Evolutionary conservation across 441 rosid genomes (phyloP), one percentile per base, ranked within the genome.

Genomic region (Capsella rubella): DNA sequence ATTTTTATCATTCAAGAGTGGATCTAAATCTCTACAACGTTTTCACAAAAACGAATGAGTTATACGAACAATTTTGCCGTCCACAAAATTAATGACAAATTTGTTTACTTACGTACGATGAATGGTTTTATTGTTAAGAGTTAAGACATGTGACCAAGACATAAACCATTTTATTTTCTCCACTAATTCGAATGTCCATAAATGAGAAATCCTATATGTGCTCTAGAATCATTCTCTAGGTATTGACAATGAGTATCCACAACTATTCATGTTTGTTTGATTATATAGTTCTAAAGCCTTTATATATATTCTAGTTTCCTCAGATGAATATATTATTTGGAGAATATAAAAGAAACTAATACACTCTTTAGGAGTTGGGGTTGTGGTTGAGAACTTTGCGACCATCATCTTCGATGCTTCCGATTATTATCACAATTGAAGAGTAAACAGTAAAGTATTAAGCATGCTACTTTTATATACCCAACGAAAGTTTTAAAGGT

Each of bases 401-500:
- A 11, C 39, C 40, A 35, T 49, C 8, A 49, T 27, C 58, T 35
- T 49, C 60, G 42, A 60, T 49, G 27, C 67, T 59, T 70, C 66
- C 8, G 74, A 34, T 58, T 14, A 40, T 25, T 28, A 49, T 59
- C 74, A 37, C 14, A 35, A 6, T 28, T 21, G 25, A 28, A 50
- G 13, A 57, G 8, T 34, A 8, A 69, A 56, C 15, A 57, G 8
- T 34, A 8, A 69, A 56, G 27, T 32, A 16, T 5, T 32, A 51
- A 40, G 69, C 18, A 32, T 47, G 45, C 8, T 10, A 28, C 29
- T 31, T 52, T 40, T 67, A 1, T 29, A 67, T 25, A 51, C 4
- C 21, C 39, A 67, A 37, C 2, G 13, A 15, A 2, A 4, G 5
- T 12, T 55, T 43, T 16, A 0, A 67, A 50, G 28, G 12, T 67